These are phyloP conservation scores for Tricholoma saponaceum DNA, from an alignment of 768 basidiomycete species.

Conservation along the genomic window DNA sequence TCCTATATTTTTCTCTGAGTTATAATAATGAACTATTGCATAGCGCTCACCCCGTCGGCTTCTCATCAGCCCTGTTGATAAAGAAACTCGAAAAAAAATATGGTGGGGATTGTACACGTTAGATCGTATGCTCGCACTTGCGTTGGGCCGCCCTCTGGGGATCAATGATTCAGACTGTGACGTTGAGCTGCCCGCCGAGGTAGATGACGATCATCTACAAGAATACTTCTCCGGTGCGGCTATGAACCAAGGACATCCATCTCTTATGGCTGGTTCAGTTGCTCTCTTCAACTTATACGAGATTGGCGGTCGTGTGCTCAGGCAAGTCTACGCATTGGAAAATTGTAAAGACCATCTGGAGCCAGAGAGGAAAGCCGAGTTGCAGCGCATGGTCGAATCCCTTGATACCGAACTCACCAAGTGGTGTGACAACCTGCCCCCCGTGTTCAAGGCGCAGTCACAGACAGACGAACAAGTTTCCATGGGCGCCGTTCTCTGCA, in stretches of 20 bases:
- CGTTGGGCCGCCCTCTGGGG: constrained; percentile 84
- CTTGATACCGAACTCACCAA: constrained; percentile 73
- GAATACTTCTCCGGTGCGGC: constrained; percentile 69
- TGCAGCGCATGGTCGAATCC: constrained; percentile 75
- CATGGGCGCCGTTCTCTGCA: constrained; percentile 82
- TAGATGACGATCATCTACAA: constrained; percentile 75
- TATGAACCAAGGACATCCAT: constrained; percentile 49
- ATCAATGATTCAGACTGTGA: constrained; percentile 90
- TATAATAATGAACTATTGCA: constrained; percentile 12
- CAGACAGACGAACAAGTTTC: constrained; percentile 77
- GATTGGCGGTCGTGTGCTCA: constrained; percentile 77
- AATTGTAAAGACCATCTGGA: constrained; percentile 71
- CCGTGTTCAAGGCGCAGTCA: constrained; percentile 69
- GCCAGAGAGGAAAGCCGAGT: constrained; percentile 66
- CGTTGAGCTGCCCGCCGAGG: constrained; percentile 76
- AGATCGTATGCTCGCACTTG: constrained; percentile 89
- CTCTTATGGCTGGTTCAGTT: constrained; percentile 80
- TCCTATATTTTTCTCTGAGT: constrained; percentile 8
- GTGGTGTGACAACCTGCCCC: constrained; percentile 81
- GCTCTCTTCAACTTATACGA: constrained; percentile 76
- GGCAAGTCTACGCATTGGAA: constrained; percentile 80
- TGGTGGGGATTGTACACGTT: constrained; percentile 95
- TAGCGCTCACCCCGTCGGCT: constrained; percentile 84
- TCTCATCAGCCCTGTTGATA: constrained; percentile 67
- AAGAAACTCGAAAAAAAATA: constrained; percentile 85